A percentile compares a stretch with the other conserved stretches of the same genome.
These are phyloP conservation scores for Mucuna pruriens DNA, from an alignment of 306 rosid genomes.

Conservation along the genomic window DNA sequence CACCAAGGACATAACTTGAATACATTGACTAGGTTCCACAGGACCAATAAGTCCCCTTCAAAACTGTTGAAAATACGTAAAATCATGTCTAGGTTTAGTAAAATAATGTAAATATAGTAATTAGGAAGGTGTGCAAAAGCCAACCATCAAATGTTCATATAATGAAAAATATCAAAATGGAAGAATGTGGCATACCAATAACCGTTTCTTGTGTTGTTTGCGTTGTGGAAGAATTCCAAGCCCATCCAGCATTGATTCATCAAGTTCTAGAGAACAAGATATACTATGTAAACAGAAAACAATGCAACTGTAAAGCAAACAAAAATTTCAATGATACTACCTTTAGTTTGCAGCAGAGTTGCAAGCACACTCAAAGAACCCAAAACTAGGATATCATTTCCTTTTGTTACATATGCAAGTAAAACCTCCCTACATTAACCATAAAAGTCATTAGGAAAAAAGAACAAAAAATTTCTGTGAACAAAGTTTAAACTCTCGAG, in stretches of 20 bases:
- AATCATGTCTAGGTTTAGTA: neutral
- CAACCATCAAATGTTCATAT: constrained; percentile 27
- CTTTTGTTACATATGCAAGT: constrained; percentile 71
- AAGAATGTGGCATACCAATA: constrained; percentile 67
- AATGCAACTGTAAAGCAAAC: constrained; percentile 29
- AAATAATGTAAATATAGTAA: neutral
- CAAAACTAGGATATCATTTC: constrained; percentile 71
- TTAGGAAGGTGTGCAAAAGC: neutral
- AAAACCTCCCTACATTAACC: constrained; percentile 68
- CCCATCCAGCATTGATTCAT: constrained; percentile 88
- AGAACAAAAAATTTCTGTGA: neutral
- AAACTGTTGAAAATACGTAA: neutral
- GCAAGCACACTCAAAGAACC: constrained; percentile 84
- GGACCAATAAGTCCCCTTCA: neutral
- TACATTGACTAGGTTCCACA: neutral
- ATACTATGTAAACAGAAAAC: constrained; percentile 40
- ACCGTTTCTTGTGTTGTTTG: constrained; percentile 82
- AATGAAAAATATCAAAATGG: constrained; percentile 4
- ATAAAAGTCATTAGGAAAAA: constrained; percentile 26
- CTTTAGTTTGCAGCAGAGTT: constrained; percentile 91
- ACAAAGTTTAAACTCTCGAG: neutral
- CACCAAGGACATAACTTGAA: constrained; percentile 1
- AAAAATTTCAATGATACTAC: constrained; percentile 46
- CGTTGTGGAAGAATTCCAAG: constrained; percentile 98
- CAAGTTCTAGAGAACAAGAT: constrained; percentile 65